These are phyloP conservation scores for Botrytis sinoallii DNA, from an alignment of 2,329 filamentous ascomycete species.

Conservation along the genomic window DNA sequence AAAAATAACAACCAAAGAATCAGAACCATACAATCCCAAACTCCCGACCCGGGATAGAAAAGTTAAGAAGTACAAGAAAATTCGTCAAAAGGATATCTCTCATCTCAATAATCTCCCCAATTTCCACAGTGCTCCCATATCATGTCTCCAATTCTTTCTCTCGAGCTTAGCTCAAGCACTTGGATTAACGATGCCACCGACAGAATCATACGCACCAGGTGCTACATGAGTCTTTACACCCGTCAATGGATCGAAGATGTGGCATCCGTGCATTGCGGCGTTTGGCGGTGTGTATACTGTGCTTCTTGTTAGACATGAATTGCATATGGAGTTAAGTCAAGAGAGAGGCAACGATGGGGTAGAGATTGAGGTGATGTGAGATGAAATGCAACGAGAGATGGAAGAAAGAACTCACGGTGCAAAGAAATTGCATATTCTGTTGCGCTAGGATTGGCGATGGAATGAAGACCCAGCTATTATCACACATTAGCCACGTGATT, in stretches of 20 bases:
- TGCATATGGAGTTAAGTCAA: not conserved
- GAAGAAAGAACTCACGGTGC: slow-evolving; percentile 48
- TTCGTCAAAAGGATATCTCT: slow-evolving; percentile 5
- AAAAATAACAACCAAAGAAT: not conserved
- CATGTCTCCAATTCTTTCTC: not conserved
- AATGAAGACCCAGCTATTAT: slow-evolving; percentile 69
- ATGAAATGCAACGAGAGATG: not conserved
- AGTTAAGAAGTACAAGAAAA: not conserved
- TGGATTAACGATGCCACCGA: slow-evolving; percentile 22
- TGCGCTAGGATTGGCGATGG: slow-evolving; percentile 70
- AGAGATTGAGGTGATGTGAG: too few species aligned
- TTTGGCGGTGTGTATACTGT: slow-evolving; percentile 85
- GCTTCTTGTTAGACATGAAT: not conserved
- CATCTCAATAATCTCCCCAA: not conserved
- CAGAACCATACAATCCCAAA: not conserved
- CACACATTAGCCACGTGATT: not conserved
- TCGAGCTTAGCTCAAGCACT: not conserved
- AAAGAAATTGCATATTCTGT: slow-evolving; percentile 79
- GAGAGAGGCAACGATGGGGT: not conserved
- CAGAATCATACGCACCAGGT: slow-evolving; percentile 71
- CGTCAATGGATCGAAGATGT: slow-evolving; percentile 74
- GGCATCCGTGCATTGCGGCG: slow-evolving; percentile 76
- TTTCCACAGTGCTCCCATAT: not conserved
- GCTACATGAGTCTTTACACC: slow-evolving; percentile 70
- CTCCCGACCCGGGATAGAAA: not conserved